Evolutionary conservation across 177 flowering plant genomes (phyloP).

Genomic region (Vitis hybrid): DNA sequence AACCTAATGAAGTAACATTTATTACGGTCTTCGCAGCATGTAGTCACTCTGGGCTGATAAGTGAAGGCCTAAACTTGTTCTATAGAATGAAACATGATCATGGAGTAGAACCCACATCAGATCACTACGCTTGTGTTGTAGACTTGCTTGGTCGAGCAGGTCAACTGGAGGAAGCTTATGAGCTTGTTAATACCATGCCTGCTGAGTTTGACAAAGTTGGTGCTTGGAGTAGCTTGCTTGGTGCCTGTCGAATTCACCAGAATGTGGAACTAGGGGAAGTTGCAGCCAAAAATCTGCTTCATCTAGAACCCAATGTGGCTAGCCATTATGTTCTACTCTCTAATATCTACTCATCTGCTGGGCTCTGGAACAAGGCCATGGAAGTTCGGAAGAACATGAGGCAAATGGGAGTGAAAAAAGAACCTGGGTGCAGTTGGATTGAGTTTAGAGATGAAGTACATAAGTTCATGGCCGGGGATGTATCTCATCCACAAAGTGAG

Average conservation of each 20-base stretch:
- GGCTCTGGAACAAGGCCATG: slow-evolving; percentile 68
- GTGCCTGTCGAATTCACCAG: slow-evolving; percentile 68
- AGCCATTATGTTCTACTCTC: slow-evolving; percentile 81
- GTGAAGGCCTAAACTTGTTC: slow-evolving; percentile 60
- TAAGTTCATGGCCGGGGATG: slow-evolving; percentile 68
- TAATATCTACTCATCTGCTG: slow-evolving; percentile 69
- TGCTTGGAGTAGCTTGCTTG: slow-evolving; percentile 84
- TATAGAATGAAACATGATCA: slow-evolving; percentile 50
- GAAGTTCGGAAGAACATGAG: slow-evolving; percentile 64
- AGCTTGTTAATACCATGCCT: slow-evolving; percentile 55
- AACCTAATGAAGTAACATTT: slow-evolving; percentile 69
- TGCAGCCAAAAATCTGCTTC: slow-evolving; percentile 55
- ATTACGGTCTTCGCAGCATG: slow-evolving; percentile 71
- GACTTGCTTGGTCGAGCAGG: slow-evolving; percentile 89
- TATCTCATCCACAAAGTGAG: slow-evolving; percentile 57
- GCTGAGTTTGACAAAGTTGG: slow-evolving; percentile 35
- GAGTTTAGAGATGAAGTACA: slow-evolving; percentile 64
- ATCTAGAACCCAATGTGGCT: slow-evolving; percentile 63
- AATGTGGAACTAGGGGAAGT: slow-evolving; percentile 65
- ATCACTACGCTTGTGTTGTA: slow-evolving; percentile 75
- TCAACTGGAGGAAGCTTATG: slow-evolving; percentile 56
- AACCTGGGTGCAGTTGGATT: slow-evolving; percentile 91
- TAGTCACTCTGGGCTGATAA: slow-evolving; percentile 77
- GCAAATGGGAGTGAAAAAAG: slow-evolving; percentile 66
- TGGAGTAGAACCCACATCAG: slow-evolving; percentile 55